These are phyloP conservation scores for Moniliella sp. DNA, from an alignment of 1,284 basidiomycete species.

Conservation along the genomic window DNA sequence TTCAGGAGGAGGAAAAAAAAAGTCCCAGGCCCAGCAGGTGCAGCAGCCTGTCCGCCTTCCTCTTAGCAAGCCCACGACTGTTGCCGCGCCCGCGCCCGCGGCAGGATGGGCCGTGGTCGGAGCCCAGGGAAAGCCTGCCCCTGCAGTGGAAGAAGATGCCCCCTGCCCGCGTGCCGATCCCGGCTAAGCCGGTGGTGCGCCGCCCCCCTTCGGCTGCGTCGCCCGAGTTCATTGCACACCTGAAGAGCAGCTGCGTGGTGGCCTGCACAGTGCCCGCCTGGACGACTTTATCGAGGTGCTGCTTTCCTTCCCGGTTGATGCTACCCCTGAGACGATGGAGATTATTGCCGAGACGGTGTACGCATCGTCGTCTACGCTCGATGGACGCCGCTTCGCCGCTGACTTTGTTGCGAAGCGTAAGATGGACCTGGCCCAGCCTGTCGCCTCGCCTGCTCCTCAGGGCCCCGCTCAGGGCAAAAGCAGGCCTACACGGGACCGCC, in stretches of 20 bases:
- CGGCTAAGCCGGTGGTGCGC: too few relatives aligned
- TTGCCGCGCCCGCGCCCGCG: slow-evolving; percentile 6
- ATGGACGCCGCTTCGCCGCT: slow-evolving; percentile 74
- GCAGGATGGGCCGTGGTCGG: slow-evolving; percentile 63
- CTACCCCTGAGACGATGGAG: slow-evolving; percentile 27
- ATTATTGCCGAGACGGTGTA: slow-evolving; percentile 44
- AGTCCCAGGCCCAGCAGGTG: slow-evolving; percentile 58
- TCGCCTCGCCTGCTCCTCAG: slow-evolving; percentile 1
- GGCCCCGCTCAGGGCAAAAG: background rate
- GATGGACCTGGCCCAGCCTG: slow-evolving; percentile 22
- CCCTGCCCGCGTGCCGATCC: too few relatives aligned
- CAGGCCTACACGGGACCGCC: background rate
- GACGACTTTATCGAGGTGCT: slow-evolving; percentile 35
- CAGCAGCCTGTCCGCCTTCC: slow-evolving; percentile 34
- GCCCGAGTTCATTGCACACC: too few relatives aligned
- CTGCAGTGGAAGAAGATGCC: too few relatives aligned
- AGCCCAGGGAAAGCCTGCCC: slow-evolving; percentile 46
- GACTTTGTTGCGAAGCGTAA: slow-evolving; percentile 74
- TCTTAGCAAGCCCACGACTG: background rate
- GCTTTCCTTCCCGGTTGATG: slow-evolving; percentile 34
- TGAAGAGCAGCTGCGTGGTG: slow-evolving; percentile 66
- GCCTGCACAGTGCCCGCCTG: slow-evolving; percentile 36
- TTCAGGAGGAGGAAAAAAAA: slow-evolving; percentile 80
- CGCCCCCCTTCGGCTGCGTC: too few relatives aligned
- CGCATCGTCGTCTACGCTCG: slow-evolving; percentile 72